Evolutionary conservation across 352 stramenopile genomes (phyloP).

Genomic region (Blastocystis sp.): DNA sequence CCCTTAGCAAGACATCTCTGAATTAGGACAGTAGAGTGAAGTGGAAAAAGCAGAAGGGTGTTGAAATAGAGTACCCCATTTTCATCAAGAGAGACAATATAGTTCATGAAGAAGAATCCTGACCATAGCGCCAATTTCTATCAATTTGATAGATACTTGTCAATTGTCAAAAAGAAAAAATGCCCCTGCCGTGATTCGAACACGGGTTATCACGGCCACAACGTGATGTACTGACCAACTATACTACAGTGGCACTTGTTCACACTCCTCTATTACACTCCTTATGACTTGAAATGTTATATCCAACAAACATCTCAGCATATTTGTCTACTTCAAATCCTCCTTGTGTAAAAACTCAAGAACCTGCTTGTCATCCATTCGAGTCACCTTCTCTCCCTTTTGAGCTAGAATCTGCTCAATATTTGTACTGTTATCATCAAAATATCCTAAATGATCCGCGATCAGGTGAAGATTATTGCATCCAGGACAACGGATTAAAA

Average conservation of each 20-base stretch:
- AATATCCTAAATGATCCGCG: constrained; percentile 85
- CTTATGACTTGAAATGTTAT: neutral
- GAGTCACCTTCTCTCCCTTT: constrained; percentile 59
- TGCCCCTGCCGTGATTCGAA: constrained; percentile 60
- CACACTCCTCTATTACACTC: neutral
- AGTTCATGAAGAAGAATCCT: neutral
- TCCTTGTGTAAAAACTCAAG: constrained; percentile 56
- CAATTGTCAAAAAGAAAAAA: neutral
- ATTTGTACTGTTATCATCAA: constrained; percentile 81
- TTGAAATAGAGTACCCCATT: constrained; percentile 11
- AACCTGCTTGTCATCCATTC: constrained; percentile 60
- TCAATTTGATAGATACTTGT: neutral
- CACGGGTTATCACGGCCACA: constrained; percentile 62
- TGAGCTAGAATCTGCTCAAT: constrained; percentile 63
- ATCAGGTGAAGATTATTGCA: constrained; percentile 98
- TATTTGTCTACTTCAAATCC: constrained; percentile 43
- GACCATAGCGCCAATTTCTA: neutral
- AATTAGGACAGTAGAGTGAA: neutral
- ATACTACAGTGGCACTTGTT: constrained; percentile 59
- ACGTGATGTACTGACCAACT: constrained; percentile 63
- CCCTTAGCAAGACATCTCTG: neutral
- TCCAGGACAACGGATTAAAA: constrained; percentile 89
- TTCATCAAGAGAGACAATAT: neutral
- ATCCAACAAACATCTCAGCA: neutral
- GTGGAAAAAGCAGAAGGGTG: constrained; percentile 26